Base-by-base conservation (phyloP, 108 stramenopile genomes). In the Pinguiococcus pyrenoidosus region DNA sequence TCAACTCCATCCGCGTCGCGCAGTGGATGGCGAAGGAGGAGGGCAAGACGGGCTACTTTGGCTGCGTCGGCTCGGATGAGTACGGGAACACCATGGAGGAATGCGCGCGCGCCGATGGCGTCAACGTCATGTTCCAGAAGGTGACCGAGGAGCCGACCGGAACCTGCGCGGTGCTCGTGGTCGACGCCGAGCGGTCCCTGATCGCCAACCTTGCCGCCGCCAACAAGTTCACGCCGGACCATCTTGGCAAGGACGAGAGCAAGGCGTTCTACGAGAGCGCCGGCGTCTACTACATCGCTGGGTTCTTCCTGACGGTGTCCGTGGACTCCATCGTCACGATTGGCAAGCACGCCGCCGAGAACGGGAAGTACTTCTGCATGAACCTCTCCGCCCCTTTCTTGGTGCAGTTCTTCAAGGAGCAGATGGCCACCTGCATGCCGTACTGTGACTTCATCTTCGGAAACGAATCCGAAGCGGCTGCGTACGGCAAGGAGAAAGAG, bases 361-460 rank as follows among this genome's bases (percentile, higher is more conserved):
- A 79, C 48, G 72, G 76, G 58, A 96, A 96, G 82, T 73, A 70
- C 7, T 86, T 96, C 62, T 80, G 82, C 73, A 68, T 96, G 56
- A 99, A 99, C 76, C 75, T 96, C 29, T 87, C 89, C 18, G 97
- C 97, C 12, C 94, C 94, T 7, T 99, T 99, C 67, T 80, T 99
- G 64, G 83, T 95, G 22, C 85, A 93, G 48, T 96, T 96, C 70
- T 99, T 96, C 68, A 87, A 71, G 9, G 94, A 90, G 52, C 86
- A 86, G 60, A 62, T 99, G 64, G 75, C 88, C 47, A 68, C 76
- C 20, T 88, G 85, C 24, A 56, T 99, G 67, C 73, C 79, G 44
- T 96, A 92, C 76, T 85, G 87, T 30, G 94, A 96, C 62, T 90
- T 68, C 68, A 72, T 99, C 44, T 99, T 99, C 65, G 87, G 86